Percentiles rank a stretch among this genome's conserved stretches.
Evolutionary conservation across 2,329 filamentous ascomycete genomes (phyloP).

Genomic region (Diplodia mutila): DNA sequence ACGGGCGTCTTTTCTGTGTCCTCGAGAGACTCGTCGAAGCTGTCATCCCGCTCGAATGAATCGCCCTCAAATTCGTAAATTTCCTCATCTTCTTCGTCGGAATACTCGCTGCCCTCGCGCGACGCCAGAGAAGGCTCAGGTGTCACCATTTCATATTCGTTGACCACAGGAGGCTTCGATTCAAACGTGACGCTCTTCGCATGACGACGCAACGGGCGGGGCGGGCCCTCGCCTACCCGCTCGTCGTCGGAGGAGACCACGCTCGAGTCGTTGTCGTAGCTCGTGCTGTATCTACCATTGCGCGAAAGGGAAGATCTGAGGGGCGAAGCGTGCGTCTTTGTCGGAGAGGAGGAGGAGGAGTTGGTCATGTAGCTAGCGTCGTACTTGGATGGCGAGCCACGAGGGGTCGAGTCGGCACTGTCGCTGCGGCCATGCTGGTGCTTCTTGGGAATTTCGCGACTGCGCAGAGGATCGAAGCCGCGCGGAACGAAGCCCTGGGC

Average conservation of each 20-base stretch:
- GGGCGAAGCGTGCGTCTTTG: slow-evolving; percentile 62
- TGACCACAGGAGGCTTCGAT: slow-evolving; percentile 87
- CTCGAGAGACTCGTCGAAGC: slow-evolving; percentile 93
- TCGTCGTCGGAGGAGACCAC: slow-evolving; percentile 55
- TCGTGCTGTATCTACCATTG: slow-evolving; percentile 56
- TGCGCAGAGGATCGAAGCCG: slow-evolving; percentile 53
- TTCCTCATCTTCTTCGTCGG: slow-evolving; percentile 72
- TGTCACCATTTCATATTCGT: slow-evolving; percentile 98
- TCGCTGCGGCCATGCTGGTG: slow-evolving; percentile 51
- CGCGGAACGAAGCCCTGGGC: slow-evolving; percentile 68
- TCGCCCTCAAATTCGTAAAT: slow-evolving; percentile 66
- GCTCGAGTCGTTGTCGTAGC: slow-evolving; percentile 43
- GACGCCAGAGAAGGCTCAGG: slow-evolving; percentile 94
- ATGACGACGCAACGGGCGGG: slow-evolving; percentile 76
- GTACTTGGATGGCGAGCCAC: slow-evolving; percentile 61
- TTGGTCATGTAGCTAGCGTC: slow-evolving; percentile 54
- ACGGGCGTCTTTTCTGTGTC: slow-evolving; percentile 97
- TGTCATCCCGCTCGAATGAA: slow-evolving; percentile 73
- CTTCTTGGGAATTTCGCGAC: slow-evolving; percentile 34
- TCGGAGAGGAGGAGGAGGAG: slow-evolving; percentile 25
- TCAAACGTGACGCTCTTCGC: slow-evolving; percentile 98
- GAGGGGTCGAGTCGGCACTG: slow-evolving; percentile 64
- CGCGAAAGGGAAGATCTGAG: slow-evolving; percentile 86
- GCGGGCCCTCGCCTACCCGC: slow-evolving; percentile 56
- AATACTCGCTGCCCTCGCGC: slow-evolving; percentile 86